A percentile compares a stretch with the other conserved stretches of the same genome.
Conservation (phyloP, 140 eudicot genomes). For the Bidens hawaiensis region DNA sequence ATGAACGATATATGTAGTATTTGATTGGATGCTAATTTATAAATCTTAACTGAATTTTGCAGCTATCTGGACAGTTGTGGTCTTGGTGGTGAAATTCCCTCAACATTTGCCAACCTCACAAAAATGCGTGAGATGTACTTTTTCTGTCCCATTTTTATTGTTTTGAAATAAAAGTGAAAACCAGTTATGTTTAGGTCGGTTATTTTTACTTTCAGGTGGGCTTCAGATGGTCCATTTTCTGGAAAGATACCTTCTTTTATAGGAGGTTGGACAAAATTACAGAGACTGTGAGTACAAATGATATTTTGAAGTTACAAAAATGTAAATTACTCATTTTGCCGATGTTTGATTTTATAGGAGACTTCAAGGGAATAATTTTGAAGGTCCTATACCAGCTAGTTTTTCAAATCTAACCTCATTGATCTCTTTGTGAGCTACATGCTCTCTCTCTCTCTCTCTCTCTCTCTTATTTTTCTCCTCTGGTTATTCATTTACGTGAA, state of each 20-base stretch:
- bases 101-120: conserved; percentile 45
- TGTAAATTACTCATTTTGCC: conserved; percentile 8
- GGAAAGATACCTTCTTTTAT: conserved; percentile 65
- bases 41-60: conserved; percentile 11
- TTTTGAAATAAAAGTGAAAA: background rate
- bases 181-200: background rate
- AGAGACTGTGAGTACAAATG: conserved; percentile 38
- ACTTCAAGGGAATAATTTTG: conserved; percentile 67
- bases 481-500: background rate
- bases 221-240: conserved; percentile 48
- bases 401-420: conserved; percentile 55
- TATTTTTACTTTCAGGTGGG: conserved; percentile 50
- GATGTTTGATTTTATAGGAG: conserved; percentile 40
- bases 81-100: conserved; percentile 61
- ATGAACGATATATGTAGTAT: background rate
- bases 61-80: conserved; percentile 80
- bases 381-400: conserved; percentile 72
- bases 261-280: conserved; percentile 51
- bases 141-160: background rate
- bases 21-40: conserved; percentile 3
- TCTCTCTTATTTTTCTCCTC: background rate
- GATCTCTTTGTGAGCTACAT: conserved; percentile 50
- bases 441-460: conserved; percentile 2
- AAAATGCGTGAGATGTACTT: conserved; percentile 40
- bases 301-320: conserved; percentile 1